phyloP scores from a whole-genome alignment of 2,329 filamentous ascomycete species.

The Ilyonectria robusta region DNA sequence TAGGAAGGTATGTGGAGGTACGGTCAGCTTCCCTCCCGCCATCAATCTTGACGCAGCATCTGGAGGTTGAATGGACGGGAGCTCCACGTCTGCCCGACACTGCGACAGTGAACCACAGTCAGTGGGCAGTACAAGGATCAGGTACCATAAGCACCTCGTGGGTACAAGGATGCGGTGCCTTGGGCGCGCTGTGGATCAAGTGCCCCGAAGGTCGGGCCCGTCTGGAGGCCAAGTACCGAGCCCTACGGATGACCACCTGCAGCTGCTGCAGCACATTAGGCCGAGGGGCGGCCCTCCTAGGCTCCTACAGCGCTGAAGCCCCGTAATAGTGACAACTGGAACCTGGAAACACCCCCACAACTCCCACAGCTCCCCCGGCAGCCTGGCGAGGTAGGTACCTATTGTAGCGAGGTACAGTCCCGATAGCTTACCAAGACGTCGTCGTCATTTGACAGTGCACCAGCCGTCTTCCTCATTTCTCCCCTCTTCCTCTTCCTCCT shows the following conservation, averaged over 20 bases:
- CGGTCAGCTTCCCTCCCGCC: background rate
- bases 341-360: background rate
- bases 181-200: constrained; percentile 38
- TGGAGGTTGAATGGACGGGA: background rate
- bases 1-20: background rate
- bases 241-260: background rate
- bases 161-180: constrained; percentile 33
- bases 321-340: background rate
- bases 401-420: too few species aligned
- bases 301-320: background rate
- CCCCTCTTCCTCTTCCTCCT: background rate
- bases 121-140: constrained; percentile 21
- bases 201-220: constrained; percentile 37
- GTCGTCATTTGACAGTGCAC: background rate
- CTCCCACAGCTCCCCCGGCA: background rate
- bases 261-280: constrained; percentile 3
- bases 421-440: background rate
- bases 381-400: too few species aligned
- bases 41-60: background rate
- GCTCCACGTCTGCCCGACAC: background rate
- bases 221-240: constrained; percentile 1
- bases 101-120: background rate
- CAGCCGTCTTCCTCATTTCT: background rate
- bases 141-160: constrained; percentile 32
- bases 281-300: background rate